These are phyloP conservation scores for Silene vulgaris DNA, from an alignment of 179 eudicot genomes.

Conservation along the genomic window DNA sequence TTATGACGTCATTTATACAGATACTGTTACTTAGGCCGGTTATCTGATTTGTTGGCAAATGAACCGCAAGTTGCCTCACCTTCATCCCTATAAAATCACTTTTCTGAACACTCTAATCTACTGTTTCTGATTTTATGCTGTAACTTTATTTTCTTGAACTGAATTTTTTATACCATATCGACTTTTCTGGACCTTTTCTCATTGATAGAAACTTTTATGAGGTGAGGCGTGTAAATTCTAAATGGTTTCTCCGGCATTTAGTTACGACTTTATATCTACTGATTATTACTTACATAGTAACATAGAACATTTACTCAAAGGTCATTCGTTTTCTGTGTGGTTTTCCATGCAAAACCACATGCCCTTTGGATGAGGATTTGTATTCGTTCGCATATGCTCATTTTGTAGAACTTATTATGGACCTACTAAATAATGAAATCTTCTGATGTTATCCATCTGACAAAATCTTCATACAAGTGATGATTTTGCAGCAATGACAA, in stretches of 20 bases:
- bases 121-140: neutral
- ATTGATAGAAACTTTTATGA: neutral
- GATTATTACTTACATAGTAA: neutral
- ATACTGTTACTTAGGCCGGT: neutral
- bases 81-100: neutral
- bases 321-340: neutral
- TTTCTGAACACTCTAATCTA: neutral
- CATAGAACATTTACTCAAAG: neutral
- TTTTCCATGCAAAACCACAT: neutral
- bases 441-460: conserved; percentile 41
- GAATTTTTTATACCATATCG: neutral
- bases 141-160: neutral
- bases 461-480: conserved; percentile 66
- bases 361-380: neutral
- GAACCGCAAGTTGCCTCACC: neutral
- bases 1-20: neutral
- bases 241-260: neutral
- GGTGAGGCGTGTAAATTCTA: neutral
- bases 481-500: conserved; percentile 67
- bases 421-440: conserved; percentile 9
- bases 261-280: neutral
- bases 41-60: neutral
- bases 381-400: neutral
- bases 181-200: neutral
- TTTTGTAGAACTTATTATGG: conserved; percentile 1